Percentiles rank a stretch among this genome's conserved stretches.
phyloP scores from a whole-genome alignment of 2,329 filamentous ascomycete genomes.

The Sporothrix mexicana region DNA sequence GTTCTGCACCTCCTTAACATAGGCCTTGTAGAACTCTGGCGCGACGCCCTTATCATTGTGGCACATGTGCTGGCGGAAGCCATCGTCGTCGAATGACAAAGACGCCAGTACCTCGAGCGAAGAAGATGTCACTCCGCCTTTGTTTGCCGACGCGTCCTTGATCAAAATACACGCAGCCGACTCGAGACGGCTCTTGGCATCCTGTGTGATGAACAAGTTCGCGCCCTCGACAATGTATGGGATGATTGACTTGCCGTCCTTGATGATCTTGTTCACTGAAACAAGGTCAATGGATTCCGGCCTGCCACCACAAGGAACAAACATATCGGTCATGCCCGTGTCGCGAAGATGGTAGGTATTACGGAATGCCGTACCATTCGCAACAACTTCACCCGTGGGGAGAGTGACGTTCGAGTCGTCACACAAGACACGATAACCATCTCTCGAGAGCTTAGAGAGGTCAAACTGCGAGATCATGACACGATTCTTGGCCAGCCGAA shows the following conservation, averaged over 20 bases:
- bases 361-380: slow-evolving; percentile 93
- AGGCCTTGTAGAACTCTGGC: slow-evolving; percentile 89
- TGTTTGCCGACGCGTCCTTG: slow-evolving; percentile 98
- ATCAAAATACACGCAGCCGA: slow-evolving; percentile 93
- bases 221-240: slow-evolving; percentile 98
- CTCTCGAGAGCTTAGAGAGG: slow-evolving; percentile 78
- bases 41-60: slow-evolving; percentile 72
- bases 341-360: slow-evolving; percentile 95
- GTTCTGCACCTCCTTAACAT: slow-evolving; percentile 88
- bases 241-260: slow-evolving; percentile 82
- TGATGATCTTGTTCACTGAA: slow-evolving; percentile 84
- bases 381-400: slow-evolving; percentile 82
- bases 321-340: slow-evolving; percentile 77
- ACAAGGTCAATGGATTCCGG: slow-evolving; percentile 96
- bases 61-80: slow-evolving; percentile 95
- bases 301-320: slow-evolving; percentile 94
- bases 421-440: slow-evolving; percentile 89
- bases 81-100: slow-evolving; percentile 87
- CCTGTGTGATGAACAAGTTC: slow-evolving; percentile 96
- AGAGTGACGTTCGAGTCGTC: slow-evolving; percentile 90
- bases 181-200: slow-evolving; percentile 93
- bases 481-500: slow-evolving; percentile 82
- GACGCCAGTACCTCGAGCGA: slow-evolving; percentile 95
- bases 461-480: slow-evolving; percentile 92
- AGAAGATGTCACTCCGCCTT: slow-evolving; percentile 96